Conservation (phyloP, 2,329 filamentous ascomycete genomes). For the Colletotrichum sp. region DNA sequence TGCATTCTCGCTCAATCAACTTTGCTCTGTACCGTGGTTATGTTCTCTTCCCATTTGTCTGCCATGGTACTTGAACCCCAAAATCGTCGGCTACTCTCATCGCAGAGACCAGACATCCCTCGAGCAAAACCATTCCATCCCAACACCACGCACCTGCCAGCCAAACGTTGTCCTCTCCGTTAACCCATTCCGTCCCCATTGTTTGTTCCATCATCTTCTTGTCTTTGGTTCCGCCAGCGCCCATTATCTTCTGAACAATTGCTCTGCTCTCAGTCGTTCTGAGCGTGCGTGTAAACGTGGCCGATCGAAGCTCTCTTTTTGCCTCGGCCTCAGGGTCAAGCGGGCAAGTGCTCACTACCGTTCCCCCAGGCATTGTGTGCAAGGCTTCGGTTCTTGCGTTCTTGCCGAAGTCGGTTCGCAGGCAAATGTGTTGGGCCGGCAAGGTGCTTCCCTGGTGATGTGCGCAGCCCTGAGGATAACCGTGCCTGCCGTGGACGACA, state of each 20-base stretch:
- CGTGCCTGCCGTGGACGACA: conserved; percentile 1
- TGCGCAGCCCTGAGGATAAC: conserved; percentile 25
- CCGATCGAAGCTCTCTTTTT: conserved; percentile 45
- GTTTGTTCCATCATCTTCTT: too few relatives aligned
- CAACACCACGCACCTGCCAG: conserved; percentile 66
- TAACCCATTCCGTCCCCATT: conserved; percentile 26
- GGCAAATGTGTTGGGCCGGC: conserved; percentile 35
- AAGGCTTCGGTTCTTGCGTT: conserved; percentile 52
- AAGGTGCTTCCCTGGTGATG: conserved; percentile 29
- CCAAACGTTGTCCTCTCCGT: conserved; percentile 59
- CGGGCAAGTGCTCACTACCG: conserved; percentile 59
- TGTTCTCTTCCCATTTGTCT: not conserved
- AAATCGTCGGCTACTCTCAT: conserved; percentile 60
- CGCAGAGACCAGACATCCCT: conserved; percentile 65
- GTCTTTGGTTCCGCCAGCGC: too few relatives aligned
- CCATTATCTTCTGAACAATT: too few relatives aligned
- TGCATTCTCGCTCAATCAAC: too few relatives aligned
- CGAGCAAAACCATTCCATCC: conserved; percentile 68
- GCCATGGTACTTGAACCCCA: conserved; percentile 48
- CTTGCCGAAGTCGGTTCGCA: conserved; percentile 37
- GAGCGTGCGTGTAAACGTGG: conserved; percentile 54
- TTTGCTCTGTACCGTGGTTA: too few relatives aligned
- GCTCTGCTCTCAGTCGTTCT: too few relatives aligned
- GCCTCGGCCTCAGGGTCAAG: conserved; percentile 39
- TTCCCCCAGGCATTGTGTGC: conserved; percentile 55